A percentile compares a stretch with the other conserved stretches of the same genome.
These are phyloP conservation scores for Ogataea ramenticola DNA, from an alignment of 805 yeast genomes.

Conservation along the genomic window DNA sequence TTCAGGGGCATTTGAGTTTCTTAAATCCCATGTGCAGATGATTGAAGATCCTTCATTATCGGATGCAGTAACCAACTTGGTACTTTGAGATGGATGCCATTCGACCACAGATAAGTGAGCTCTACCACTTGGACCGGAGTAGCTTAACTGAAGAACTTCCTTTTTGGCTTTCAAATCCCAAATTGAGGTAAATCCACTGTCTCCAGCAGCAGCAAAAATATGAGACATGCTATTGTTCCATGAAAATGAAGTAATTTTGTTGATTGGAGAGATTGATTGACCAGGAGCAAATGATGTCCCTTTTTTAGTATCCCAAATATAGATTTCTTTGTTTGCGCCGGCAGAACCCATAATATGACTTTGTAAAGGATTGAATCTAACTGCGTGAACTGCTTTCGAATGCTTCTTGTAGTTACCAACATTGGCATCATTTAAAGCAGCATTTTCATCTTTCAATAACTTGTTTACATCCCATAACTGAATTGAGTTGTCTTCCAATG, in stretches of 20 bases:
- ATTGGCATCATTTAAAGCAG: slow-evolving; percentile 32
- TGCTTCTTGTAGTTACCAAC: slow-evolving; percentile 53
- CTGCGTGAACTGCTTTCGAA: slow-evolving; percentile 59
- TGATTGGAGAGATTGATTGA: slow-evolving; percentile 69
- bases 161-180: slow-evolving; percentile 89
- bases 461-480: slow-evolving; percentile 68
- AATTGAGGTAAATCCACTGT: slow-evolving; percentile 78
- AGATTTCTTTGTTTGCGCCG: slow-evolving; percentile 83
- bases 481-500: slow-evolving; percentile 74
- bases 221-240: slow-evolving; percentile 85
- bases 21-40: slow-evolving; percentile 86
- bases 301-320: slow-evolving; percentile 80
- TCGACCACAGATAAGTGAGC: slow-evolving; percentile 75
- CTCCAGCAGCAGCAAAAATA: slow-evolving; percentile 85
- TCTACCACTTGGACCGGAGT: slow-evolving; percentile 49
- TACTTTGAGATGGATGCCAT: slow-evolving; percentile 92
- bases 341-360: slow-evolving; percentile 73
- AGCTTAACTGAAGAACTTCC: slow-evolving; percentile 81
- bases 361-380: slow-evolving; percentile 73
- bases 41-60: slow-evolving; percentile 75
- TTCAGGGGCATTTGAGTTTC: slow-evolving; percentile 91
- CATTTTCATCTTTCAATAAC: slow-evolving; percentile 32
- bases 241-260: slow-evolving; percentile 71
- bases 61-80: slow-evolving; percentile 82
- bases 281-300: slow-evolving; percentile 61